Evolutionary conservation across 2,329 filamentous ascomycete genomes (phyloP).

Genomic region (Ascosphaera apis): DNA sequence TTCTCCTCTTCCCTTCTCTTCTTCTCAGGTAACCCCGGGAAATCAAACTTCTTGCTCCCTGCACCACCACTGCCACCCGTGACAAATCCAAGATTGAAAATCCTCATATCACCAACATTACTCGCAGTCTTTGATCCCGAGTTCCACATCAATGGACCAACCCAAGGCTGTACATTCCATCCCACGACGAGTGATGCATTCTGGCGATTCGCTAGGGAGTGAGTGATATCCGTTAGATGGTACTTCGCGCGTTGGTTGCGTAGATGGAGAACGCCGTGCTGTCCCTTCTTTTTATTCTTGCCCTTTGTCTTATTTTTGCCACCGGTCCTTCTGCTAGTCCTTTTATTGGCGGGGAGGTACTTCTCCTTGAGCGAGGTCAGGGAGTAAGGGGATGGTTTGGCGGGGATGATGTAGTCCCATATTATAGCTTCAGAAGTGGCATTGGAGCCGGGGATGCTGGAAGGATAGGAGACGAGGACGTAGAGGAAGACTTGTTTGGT

Average conservation of each 20-base stretch:
- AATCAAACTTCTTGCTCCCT: conserved; percentile 27
- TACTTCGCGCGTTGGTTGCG: conserved; percentile 85
- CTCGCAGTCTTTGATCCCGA: conserved; percentile 16
- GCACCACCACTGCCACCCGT: conserved; percentile 26
- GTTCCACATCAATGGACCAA: conserved; percentile 71
- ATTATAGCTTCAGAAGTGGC: conserved; percentile 15
- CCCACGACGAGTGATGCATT: conserved; percentile 62
- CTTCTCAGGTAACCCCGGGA: conserved; percentile 32
- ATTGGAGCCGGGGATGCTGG: conserved; percentile 20
- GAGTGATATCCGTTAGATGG: conserved; percentile 76
- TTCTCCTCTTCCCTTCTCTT: conserved; percentile 3
- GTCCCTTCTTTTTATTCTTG: conserved; percentile 6
- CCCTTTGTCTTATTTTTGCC: conserved; percentile 5
- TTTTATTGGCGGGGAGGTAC: conserved; percentile 12
- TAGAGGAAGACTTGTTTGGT: conserved; percentile 97
- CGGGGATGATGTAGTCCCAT: conserved; percentile 57
- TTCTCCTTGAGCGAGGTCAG: conserved; percentile 15
- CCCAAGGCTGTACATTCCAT: conserved; percentile 97
- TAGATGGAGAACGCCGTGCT: conserved; percentile 45
- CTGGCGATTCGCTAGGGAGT: conserved; percentile 48
- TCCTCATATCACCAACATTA: conserved; percentile 4
- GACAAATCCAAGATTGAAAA: conserved; percentile 24
- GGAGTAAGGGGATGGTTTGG: conserved; percentile 24
- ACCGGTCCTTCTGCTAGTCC: conserved; percentile 2
- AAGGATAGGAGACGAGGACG: conserved; percentile 51